A percentile compares a stretch with the other conserved stretches of the same genome.
Evolutionary conservation across 768 basidiomycete species (phyloP).

Genomic region (Mycena latifolia): DNA sequence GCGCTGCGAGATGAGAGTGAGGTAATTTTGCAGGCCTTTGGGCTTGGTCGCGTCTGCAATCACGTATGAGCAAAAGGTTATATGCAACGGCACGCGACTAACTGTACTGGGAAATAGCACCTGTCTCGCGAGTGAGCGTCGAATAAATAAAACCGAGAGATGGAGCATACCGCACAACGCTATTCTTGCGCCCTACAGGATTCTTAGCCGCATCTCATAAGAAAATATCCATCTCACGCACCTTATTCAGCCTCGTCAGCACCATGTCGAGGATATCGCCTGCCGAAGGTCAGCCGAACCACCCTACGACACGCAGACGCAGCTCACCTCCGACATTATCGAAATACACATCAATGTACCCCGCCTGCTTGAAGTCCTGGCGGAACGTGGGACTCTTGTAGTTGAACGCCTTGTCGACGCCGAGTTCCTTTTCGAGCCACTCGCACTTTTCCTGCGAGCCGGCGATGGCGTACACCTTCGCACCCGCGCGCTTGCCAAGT

Average conservation of each 20-base stretch:
- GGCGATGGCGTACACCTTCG: conserved; percentile 90
- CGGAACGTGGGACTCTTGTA: conserved; percentile 86
- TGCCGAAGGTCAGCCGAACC: conserved; percentile 40
- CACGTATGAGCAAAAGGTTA: background rate
- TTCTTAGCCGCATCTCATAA: background rate
- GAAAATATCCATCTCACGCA: background rate
- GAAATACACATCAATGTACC: conserved; percentile 87
- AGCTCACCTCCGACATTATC: conserved; percentile 79
- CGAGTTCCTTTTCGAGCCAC: conserved; percentile 88
- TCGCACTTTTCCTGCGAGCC: conserved; percentile 87
- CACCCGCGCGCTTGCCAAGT: conserved; percentile 82
- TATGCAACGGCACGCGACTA: conserved; percentile 37
- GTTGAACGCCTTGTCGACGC: conserved; percentile 86
- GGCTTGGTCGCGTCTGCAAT: conserved; percentile 67
- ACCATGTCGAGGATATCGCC: conserved; percentile 87
- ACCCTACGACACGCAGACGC: background rate
- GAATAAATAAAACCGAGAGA: background rate
- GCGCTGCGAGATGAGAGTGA: conserved; percentile 79
- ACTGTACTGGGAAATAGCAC: conserved; percentile 91
- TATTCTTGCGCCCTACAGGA: conserved; percentile 73
- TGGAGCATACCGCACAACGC: conserved; percentile 78
- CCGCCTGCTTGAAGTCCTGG: conserved; percentile 79
- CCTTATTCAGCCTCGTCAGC: conserved; percentile 75
- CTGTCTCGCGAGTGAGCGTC: conserved; percentile 47
- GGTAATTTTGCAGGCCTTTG: conserved; percentile 75